phyloP scores from a whole-genome alignment of 768 basidiomycete genomes.

The Amanita polypyramis region DNA sequence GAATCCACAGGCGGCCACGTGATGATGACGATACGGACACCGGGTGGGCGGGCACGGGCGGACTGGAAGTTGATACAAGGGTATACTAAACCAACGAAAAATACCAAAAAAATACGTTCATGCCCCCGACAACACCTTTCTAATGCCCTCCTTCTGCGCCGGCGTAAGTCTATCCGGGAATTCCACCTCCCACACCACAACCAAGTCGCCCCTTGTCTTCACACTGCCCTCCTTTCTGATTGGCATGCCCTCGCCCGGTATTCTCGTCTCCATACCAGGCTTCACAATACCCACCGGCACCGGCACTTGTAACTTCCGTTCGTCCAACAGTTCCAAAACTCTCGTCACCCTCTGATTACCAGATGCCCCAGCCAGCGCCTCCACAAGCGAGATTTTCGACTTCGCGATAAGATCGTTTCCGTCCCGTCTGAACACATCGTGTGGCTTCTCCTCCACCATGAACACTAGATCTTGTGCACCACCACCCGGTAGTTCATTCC shows the following conservation, averaged over 20 bases:
- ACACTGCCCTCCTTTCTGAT: constrained; percentile 67
- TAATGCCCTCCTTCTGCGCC: constrained; percentile 71
- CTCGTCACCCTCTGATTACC: constrained; percentile 27
- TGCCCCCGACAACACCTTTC: constrained; percentile 54
- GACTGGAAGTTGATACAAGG: no score
- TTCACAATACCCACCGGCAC: constrained; percentile 63
- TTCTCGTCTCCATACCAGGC: constrained; percentile 61
- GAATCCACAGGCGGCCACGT: no score
- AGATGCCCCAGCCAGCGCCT: constrained; percentile 59
- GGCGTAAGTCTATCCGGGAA: constrained; percentile 74
- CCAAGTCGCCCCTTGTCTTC: constrained; percentile 73
- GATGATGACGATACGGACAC: no score
- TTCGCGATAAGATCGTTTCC: constrained; percentile 69
- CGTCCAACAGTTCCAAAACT: constrained; percentile 68
- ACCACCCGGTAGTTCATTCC: constrained; percentile 61
- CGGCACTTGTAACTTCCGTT: constrained; percentile 59
- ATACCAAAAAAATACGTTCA: no score
- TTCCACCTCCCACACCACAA: constrained; percentile 72
- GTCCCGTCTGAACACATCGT: constrained; percentile 63
- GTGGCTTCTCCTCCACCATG: constrained; percentile 92
- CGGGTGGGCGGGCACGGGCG: no score
- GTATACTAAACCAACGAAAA: no score
- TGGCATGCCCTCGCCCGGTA: constrained; percentile 85
- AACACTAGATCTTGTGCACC: constrained; percentile 90
- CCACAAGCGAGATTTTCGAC: constrained; percentile 64